A percentile compares a stretch with the other conserved stretches of the same genome.
Conservation (phyloP, 768 basidiomycete genomes). For the Tulasnella sp. region DNA sequence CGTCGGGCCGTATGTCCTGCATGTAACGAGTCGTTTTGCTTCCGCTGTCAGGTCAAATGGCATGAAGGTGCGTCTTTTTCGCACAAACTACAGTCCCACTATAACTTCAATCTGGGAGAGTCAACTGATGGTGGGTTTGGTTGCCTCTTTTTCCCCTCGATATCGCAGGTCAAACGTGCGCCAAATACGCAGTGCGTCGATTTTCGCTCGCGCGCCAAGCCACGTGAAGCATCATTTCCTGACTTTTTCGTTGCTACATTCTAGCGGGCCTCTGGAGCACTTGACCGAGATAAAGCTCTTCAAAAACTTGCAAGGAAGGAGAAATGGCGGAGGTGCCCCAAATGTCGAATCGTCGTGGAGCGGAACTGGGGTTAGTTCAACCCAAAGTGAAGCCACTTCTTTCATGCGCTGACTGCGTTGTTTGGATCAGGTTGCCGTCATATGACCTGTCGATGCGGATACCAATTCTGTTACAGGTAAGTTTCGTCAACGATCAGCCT, state of each 20-base stretch:
- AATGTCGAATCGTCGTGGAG: not conserved
- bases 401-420: not conserved
- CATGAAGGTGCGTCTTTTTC: not conserved
- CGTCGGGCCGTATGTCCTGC: constrained; percentile 9
- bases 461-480: not conserved
- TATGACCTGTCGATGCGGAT: not conserved
- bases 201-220: not conserved
- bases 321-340: not conserved
- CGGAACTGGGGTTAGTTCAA: not conserved
- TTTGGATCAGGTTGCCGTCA: not conserved
- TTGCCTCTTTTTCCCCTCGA: too few relatives aligned
- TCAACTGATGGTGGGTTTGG: too few relatives aligned
- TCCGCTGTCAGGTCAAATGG: constrained; percentile 5
- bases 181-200: not conserved
- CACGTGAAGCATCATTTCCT: not conserved
- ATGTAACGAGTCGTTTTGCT: not conserved
- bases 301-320: not conserved
- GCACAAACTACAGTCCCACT: not conserved
- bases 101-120: too few relatives aligned
- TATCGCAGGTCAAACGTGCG: not conserved
- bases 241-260: not conserved
- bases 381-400: not conserved
- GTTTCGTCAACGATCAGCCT: not conserved
- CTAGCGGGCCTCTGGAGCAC: not conserved
- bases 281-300: not conserved